Evolutionary conservation across 2,329 filamentous ascomycete species (phyloP).

Genomic region (Ophiostoma perfectum): DNA sequence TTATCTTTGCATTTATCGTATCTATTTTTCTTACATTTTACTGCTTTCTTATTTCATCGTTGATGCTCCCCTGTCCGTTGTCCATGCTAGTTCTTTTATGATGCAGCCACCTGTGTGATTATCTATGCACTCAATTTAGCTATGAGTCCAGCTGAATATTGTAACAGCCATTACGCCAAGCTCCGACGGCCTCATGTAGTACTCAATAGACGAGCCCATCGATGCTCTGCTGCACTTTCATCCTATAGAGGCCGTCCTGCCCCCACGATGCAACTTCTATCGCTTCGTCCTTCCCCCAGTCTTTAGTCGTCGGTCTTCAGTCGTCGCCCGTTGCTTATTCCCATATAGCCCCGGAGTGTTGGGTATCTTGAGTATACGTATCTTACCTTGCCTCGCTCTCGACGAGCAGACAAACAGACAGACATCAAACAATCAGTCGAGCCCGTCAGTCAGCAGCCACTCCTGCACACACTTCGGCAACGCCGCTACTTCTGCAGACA

Average conservation of each 20-base stretch:
- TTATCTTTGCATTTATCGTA: neutral
- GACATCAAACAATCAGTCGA: neutral
- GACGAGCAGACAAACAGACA: neutral
- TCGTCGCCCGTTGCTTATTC: neutral
- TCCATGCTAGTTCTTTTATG: neutral
- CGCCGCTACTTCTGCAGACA: neutral
- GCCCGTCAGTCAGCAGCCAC: constrained; percentile 4
- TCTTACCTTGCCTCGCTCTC: neutral
- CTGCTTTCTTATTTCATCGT: neutral
- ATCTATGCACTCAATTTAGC: neutral
- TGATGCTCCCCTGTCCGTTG: neutral
- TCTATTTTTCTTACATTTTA: neutral
- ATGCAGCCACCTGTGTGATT: neutral
- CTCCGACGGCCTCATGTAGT: neutral
- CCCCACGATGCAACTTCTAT: no score
- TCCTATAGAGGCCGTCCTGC: no score
- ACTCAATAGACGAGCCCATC: no score
- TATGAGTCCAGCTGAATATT: neutral
- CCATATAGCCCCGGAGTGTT: neutral
- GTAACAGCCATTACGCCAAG: no score
- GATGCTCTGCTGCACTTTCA: no score
- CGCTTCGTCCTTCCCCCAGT: no score
- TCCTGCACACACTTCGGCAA: neutral
- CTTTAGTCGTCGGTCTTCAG: no score
- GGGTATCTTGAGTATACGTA: neutral